Conservation (phyloP, 2,329 filamentous ascomycete genomes). For the Fusarium foetens region DNA sequence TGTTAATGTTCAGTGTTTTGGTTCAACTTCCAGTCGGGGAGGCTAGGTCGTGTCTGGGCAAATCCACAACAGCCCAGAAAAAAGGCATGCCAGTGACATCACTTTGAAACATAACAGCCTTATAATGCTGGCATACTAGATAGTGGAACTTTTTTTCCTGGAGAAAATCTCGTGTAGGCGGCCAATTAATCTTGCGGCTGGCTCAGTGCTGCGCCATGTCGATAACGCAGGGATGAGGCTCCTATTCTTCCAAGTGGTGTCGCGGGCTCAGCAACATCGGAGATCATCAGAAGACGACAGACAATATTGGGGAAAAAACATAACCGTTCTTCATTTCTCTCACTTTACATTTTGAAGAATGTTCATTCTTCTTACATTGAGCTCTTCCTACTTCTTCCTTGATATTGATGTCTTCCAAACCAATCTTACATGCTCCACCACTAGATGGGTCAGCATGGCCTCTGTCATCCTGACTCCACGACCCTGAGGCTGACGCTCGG, state of each 20-base stretch:
- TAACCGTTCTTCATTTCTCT: accelerated
- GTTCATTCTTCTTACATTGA: accelerated
- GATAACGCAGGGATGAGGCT: not conserved
- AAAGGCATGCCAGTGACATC: not conserved
- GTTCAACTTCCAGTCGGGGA: not conserved
- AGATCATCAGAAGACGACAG: not conserved
- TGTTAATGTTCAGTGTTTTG: too few relatives aligned
- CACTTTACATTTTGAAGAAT: accelerated
- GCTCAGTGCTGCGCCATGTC: not conserved
- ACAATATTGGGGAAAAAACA: accelerated
- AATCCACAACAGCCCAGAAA: too few relatives aligned
- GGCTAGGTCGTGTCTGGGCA: accelerated
- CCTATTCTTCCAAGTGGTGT: not conserved
- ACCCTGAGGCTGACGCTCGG: not conserved
- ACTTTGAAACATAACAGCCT: not conserved
- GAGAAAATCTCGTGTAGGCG: not conserved
- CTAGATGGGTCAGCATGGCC: not conserved
- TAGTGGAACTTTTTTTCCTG: not conserved
- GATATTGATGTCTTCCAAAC: not conserved
- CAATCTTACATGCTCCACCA: not conserved
- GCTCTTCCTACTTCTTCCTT: accelerated
- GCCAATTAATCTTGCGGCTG: not conserved
- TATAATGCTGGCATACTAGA: not conserved
- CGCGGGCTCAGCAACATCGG: not conserved
- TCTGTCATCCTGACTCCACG: not conserved